These are phyloP conservation scores for Pseudogymnoascus pannorum DNA, from an alignment of 2,329 filamentous ascomycete genomes.

Conservation along the genomic window DNA sequence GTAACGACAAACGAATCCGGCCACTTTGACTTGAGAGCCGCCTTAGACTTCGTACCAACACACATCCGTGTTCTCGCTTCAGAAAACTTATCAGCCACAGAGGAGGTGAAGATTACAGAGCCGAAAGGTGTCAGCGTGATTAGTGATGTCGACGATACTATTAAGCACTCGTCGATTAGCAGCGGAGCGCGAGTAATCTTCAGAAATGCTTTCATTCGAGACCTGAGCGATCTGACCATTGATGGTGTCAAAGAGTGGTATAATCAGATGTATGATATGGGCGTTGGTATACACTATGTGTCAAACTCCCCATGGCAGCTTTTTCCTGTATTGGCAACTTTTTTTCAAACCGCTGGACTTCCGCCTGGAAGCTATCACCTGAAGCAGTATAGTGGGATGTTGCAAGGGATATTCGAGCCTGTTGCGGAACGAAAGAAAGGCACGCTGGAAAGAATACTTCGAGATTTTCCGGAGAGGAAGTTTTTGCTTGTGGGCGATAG, in stretches of 20 bases:
- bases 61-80: slow-evolving; percentile 82
- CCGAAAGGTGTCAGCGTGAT: slow-evolving; percentile 81
- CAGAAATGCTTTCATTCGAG: slow-evolving; percentile 87
- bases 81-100: slow-evolving; percentile 73
- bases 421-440: slow-evolving; percentile 91
- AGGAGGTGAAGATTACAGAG: slow-evolving; percentile 70
- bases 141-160: slow-evolving; percentile 95
- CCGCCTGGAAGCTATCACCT: slow-evolving; percentile 87
- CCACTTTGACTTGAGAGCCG: slow-evolving; percentile 74
- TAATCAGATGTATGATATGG: slow-evolving; percentile 63
- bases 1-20: slow-evolving; percentile 81
- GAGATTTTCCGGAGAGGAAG: slow-evolving; percentile 80
- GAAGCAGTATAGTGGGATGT: slow-evolving; percentile 94
- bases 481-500: slow-evolving; percentile 94
- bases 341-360: slow-evolving; percentile 71
- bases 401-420: slow-evolving; percentile 96
- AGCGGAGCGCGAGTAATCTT: slow-evolving; percentile 89
- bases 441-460: slow-evolving; percentile 74
- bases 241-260: slow-evolving; percentile 92
- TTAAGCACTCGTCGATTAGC: slow-evolving; percentile 89
- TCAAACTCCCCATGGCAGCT: slow-evolving; percentile 99
- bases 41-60: slow-evolving; percentile 84
- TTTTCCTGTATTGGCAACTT: slow-evolving; percentile 80
- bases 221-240: slow-evolving; percentile 72
- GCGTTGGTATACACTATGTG: slow-evolving; percentile 89